Evolutionary conservation across 371 early-diverging fungal genomes (phyloP), one percentile per base, ranked within the genome.

Genomic region (Lichtheimia corymbifera): DNA sequence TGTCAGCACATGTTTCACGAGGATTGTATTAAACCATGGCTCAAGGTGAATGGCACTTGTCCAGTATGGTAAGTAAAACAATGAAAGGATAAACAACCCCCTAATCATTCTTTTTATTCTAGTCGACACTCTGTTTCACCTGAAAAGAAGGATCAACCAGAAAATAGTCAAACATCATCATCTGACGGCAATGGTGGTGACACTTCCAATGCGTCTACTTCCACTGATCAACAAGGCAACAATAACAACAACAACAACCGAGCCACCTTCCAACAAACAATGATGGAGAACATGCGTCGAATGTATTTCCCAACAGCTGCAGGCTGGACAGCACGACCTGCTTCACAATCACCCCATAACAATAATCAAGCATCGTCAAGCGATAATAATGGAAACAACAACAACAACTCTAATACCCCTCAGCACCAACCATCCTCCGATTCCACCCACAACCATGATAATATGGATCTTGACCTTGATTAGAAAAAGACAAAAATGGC

Each of bases 11-110:
- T 86, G 42, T 96, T 91, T 68, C 97, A 97, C 64, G 79, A 80
- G 35, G 91, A 89, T 5, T 97, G 97, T 72, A 89, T 96, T 50
- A 89, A 90, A 53, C 88, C 88, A 50, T 97, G 97, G 97, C 85
- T 97, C 41, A 89, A 88, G 62, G 79, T 88, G 58, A 92, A 89
- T 60, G 88, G 90, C 11, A 91, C 93, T 5, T 95, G 97, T 66
- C 96, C 97, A 15, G 91, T 93, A n/a, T 96, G 97, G 86, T 86
- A 84, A 71, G 71, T 35, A 12, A 30, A 49, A 11, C 0, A 44
- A 2, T 22, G 22, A 1, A 17, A 15, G 14, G 17, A 18, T 22
- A 53, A 18, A 40, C 12, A 18, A 1, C 7, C 13, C 14, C 14
- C 4, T 13, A 9, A 42, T n/a, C 18, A 15, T 18, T 18, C 13